phyloP scores from a whole-genome alignment of 2,329 filamentous ascomycete species.

The Fusarium verrucosum region DNA sequence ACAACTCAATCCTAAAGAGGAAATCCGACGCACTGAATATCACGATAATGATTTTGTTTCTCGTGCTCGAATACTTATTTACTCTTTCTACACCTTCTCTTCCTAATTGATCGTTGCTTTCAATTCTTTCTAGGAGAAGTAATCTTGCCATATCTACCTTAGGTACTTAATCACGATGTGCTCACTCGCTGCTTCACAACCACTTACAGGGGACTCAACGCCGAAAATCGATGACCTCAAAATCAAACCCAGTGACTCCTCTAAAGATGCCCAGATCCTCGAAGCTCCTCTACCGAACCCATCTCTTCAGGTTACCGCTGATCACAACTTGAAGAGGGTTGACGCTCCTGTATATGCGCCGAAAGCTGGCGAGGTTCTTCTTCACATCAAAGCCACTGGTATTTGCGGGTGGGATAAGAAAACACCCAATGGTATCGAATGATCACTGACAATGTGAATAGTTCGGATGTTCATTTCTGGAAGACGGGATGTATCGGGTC shows the following conservation, averaged over 20 bases:
- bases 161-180: constrained; percentile 36
- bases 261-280: constrained; percentile 24
- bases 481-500: constrained; percentile 70
- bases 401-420: constrained; percentile 64
- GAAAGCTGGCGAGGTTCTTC: constrained; percentile 62
- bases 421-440: background rate
- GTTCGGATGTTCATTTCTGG: constrained; percentile 76
- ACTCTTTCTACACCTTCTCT: background rate
- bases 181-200: constrained; percentile 32
- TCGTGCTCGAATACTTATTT: background rate
- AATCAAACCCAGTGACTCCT: constrained; percentile 20
- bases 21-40: background rate
- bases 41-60: background rate
- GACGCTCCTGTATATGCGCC: constrained; percentile 67
- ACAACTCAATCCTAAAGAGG: too few relatives aligned
- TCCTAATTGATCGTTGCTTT: background rate
- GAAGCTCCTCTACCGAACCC: constrained; percentile 47
- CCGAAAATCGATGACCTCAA: constrained; percentile 29
- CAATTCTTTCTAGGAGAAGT: background rate
- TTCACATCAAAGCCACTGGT: constrained; percentile 71
- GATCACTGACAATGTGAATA: constrained; percentile 38
- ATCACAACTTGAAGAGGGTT: constrained; percentile 65
- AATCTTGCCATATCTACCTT: background rate
- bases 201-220: constrained; percentile 14
- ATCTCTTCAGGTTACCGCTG: constrained; percentile 60